Conservation (phyloP, 228 moss, liverwort and hornwort species). For the Sphagnum fallax region DNA sequence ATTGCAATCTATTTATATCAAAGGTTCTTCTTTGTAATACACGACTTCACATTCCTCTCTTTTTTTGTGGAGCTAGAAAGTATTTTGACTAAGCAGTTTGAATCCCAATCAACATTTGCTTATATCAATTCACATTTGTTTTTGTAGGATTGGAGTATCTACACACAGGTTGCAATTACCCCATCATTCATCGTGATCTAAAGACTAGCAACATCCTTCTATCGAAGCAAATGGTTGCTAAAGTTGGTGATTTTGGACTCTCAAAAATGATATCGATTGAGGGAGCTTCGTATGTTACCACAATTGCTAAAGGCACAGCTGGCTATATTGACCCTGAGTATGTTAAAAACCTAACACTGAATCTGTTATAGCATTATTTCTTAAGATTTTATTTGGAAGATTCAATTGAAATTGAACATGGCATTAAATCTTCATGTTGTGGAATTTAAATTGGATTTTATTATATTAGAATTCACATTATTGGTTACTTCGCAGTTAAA, state of each 20-base stretch:
- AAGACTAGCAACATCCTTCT: slow-evolving; percentile 84
- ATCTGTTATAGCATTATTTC: no score
- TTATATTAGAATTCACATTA: no score
- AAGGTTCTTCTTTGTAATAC: not conserved
- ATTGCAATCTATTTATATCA: not conserved
- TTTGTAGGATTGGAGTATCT: slow-evolving; percentile 19
- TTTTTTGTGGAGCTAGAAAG: no score
- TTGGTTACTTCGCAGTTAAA: no score
- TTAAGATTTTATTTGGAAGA: no score
- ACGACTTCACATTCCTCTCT: not conserved
- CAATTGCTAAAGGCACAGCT: slow-evolving; percentile 5
- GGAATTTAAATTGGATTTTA: no score
- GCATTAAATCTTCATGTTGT: no score
- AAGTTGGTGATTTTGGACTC: slow-evolving; percentile 94
- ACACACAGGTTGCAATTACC: slow-evolving; percentile 20
- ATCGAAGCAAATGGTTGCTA: slow-evolving; percentile 63
- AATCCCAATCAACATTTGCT: not conserved
- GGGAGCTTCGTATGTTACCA: slow-evolving; percentile 5
- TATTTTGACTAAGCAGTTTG: no score
- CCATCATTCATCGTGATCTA: slow-evolving; percentile 82
- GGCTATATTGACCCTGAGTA: slow-evolving; percentile 14
- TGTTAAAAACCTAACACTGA: not conserved
- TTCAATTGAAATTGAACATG: no score
- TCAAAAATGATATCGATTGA: slow-evolving; percentile 56
- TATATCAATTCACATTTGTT: slow-evolving; percentile 31